Evolutionary conservation across 2,329 filamentous ascomycete species (phyloP).

Genomic region (Huntiella decipiens): DNA sequence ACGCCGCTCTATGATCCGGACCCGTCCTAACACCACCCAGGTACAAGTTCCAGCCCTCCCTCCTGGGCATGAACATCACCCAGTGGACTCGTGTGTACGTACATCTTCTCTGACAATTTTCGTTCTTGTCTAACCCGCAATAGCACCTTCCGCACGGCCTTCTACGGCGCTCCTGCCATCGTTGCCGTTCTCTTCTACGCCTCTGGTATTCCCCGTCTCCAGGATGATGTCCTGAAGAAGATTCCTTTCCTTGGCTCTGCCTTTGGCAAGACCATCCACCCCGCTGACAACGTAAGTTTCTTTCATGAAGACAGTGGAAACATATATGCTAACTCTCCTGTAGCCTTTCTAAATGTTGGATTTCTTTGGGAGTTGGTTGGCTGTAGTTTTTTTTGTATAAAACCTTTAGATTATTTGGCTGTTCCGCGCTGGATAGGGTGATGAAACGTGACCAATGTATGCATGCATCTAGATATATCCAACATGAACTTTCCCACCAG

Average conservation of each 20-base stretch:
- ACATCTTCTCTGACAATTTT: background rate
- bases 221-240: conserved; percentile 40
- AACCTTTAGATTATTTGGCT: background rate
- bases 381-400: conserved; percentile 6
- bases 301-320: background rate
- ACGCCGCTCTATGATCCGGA: background rate
- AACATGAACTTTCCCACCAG: too few relatives aligned
- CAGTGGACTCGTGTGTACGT: conserved; percentile 33
- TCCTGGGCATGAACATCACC: conserved; percentile 32
- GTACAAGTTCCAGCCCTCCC: conserved; percentile 39
- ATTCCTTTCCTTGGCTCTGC: conserved; percentile 11
- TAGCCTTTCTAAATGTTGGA: conserved; percentile 12
- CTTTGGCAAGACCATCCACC: conserved; percentile 10
- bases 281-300: conserved; percentile 11
- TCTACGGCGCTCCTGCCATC: conserved; percentile 38
- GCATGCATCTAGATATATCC: too few relatives aligned
- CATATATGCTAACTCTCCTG: background rate
- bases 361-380: conserved; percentile 12
- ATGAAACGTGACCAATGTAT: too few relatives aligned
- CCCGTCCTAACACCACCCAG: conserved; percentile 19
- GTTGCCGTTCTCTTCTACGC: conserved; percentile 40
- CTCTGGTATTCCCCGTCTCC: conserved; percentile 42
- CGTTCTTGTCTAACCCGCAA: background rate
- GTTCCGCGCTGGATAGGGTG: too few relatives aligned
- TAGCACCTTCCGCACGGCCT: conserved; percentile 24